Evolutionary conservation across 345 rosid genomes (phyloP).

Genomic region (Eutrema yunnanense): DNA sequence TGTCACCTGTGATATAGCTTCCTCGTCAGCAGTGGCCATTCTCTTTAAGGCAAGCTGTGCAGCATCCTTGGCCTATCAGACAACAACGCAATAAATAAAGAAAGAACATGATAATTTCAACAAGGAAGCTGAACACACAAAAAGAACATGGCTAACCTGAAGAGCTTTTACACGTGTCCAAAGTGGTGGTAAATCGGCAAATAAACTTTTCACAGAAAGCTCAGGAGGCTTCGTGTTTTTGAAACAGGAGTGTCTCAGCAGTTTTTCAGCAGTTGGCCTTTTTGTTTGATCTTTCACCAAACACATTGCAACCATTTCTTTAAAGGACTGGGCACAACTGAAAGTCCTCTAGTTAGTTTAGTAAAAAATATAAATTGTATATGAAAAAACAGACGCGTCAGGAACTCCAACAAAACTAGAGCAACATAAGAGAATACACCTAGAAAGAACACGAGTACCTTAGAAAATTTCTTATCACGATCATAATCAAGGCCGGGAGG

Average conservation of each 20-base stretch:
- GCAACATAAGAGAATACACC: slow-evolving; percentile 22
- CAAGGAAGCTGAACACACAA: slow-evolving; percentile 13
- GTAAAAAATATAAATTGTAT: slow-evolving; percentile 13
- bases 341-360: slow-evolving; percentile 81
- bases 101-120: neutral
- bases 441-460: slow-evolving; percentile 87
- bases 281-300: slow-evolving; percentile 97
- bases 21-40: slow-evolving; percentile 97
- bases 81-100: slow-evolving; percentile 19
- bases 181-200: slow-evolving; percentile 82
- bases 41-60: slow-evolving; percentile 83
- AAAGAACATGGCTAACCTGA: slow-evolving; percentile 47
- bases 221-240: slow-evolving; percentile 91
- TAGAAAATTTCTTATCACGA: slow-evolving; percentile 94
- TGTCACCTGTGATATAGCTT: slow-evolving; percentile 86
- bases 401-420: neutral
- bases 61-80: slow-evolving; percentile 85
- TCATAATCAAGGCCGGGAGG: slow-evolving; percentile 99
- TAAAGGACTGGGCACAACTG: slow-evolving; percentile 98
- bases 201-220: slow-evolving; percentile 67
- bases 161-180: slow-evolving; percentile 93
- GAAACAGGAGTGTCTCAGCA: slow-evolving; percentile 87
- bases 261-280: slow-evolving; percentile 96
- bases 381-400: neutral
- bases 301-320: slow-evolving; percentile 99